Evolutionary conservation across 345 rosid genomes (phyloP).

Genomic region (Xanthoceras sorbifolium): DNA sequence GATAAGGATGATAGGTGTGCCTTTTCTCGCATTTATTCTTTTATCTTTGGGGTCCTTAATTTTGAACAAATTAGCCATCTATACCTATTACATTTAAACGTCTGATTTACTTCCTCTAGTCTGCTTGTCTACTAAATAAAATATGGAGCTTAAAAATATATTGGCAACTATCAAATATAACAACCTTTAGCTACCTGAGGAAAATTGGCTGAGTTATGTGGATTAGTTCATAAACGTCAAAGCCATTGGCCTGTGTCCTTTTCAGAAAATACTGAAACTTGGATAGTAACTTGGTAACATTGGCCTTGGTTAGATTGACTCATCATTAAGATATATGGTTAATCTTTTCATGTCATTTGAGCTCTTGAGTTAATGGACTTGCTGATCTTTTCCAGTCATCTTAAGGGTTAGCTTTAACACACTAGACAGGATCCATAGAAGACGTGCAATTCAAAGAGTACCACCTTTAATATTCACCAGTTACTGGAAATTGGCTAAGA

Average conservation of each 20-base stretch:
- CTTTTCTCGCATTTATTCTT: background rate
- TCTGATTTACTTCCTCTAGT: background rate
- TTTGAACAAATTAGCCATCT: background rate
- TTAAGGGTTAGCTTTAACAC: too few species aligned
- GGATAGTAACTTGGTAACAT: background rate
- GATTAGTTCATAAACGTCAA: background rate
- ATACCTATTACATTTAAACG: background rate
- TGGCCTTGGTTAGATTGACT: background rate
- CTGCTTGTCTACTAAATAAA: background rate
- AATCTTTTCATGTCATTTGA: too few species aligned
- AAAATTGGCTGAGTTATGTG: background rate
- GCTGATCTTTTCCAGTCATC: too few species aligned
- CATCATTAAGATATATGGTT: too few species aligned
- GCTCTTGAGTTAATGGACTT: too few species aligned
- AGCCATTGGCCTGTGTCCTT: background rate
- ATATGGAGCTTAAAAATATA: background rate
- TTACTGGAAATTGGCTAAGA: too few species aligned
- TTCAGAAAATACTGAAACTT: background rate
- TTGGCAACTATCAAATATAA: background rate
- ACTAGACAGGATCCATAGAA: background rate
- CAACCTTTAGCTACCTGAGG: background rate
- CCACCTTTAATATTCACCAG: background rate
- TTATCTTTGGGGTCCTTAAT: background rate
- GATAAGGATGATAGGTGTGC: constrained; percentile 86
- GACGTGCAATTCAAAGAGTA: background rate